Evolutionary conservation across 495 filamentous ascomycete genomes (phyloP).

Genomic region (Daldinia concentrica): DNA sequence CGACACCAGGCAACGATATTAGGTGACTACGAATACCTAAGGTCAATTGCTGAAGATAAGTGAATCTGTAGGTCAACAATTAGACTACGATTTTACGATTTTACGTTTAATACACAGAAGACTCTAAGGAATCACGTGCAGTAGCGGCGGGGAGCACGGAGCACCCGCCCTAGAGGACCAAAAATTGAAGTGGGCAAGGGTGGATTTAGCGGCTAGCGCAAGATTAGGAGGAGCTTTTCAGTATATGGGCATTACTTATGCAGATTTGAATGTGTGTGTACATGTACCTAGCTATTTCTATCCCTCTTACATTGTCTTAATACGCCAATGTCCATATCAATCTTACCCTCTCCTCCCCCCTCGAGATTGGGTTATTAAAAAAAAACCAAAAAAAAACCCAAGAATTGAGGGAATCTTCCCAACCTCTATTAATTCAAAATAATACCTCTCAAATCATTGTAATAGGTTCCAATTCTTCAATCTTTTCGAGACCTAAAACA

Average conservation of each 20-base stretch:
- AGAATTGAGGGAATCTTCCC: constrained; percentile 1
- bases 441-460: constrained; percentile 5
- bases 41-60: constrained; percentile 1
- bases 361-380: constrained; percentile 17
- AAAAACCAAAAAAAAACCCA: no score
- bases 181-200: constrained; percentile 25
- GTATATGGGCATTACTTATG: constrained; percentile 8
- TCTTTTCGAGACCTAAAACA: constrained; percentile 5
- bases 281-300: no score
- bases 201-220: constrained; percentile 14
- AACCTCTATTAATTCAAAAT: constrained; percentile 6
- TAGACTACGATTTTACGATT: background rate
- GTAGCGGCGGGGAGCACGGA: constrained; percentile 27
- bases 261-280: constrained; percentile 18
- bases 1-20: background rate
- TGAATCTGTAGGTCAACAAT: background rate
- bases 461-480: constrained; percentile 3
- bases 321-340: constrained; percentile 15
- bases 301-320: no score
- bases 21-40: background rate
- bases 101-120: background rate
- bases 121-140: constrained; percentile 31
- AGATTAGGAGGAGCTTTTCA: constrained; percentile 19
- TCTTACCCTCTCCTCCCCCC: constrained; percentile 3
- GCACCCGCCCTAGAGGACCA: constrained; percentile 7